Evolutionary conservation across 306 rosid species (phyloP), one percentile per base, ranked within the genome.

Genomic region (Cucumis cinereus): DNA sequence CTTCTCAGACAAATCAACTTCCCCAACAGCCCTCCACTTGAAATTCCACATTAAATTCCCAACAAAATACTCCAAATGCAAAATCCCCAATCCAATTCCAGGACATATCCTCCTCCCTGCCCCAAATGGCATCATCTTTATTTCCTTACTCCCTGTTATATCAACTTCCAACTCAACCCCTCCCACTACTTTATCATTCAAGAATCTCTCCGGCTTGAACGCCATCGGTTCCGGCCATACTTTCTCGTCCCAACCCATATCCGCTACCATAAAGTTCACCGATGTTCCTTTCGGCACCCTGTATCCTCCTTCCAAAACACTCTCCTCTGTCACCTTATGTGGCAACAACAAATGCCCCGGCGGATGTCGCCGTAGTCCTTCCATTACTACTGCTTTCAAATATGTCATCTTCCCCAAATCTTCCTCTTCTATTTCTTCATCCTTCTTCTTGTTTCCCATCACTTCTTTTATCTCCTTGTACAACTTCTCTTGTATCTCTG

Each of bases 101-200:
- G 78, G 78, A 22, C 78, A 75, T 5, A 75, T 11, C 56, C 78
- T 75, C 66, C 78, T 75, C 35, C 78, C 78, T 0, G 68, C 68
- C 55, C 78, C 78, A 14, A 75, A 75, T 1, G 78, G 78, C 78
- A 75, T 75, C 78, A 75, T 75, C 78, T 75, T 75, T 22, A 75
- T 57, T 16, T 75, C 68, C 53, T 50, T 75, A 40, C 78, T 75
- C 15, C 78, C 78, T 5, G 78, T 75, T 3, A 75, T 38, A 57
- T 75, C 78, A 4, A 75, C 67, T 4, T 75, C 78, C 66, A 56
- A 3, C 45, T 74, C 77, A 2, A 55, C 49, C 47, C 49, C 73
- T 1, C 50, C 50, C 11, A 3, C 64, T 3, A 3, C 2, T 7
- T 19, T 53, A 33, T 36, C 40, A 2, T 13, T 24, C 67, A 75